Evolutionary conservation across 371 early-diverging fungal species (phyloP).

Genomic region (Mortierella sp.): DNA sequence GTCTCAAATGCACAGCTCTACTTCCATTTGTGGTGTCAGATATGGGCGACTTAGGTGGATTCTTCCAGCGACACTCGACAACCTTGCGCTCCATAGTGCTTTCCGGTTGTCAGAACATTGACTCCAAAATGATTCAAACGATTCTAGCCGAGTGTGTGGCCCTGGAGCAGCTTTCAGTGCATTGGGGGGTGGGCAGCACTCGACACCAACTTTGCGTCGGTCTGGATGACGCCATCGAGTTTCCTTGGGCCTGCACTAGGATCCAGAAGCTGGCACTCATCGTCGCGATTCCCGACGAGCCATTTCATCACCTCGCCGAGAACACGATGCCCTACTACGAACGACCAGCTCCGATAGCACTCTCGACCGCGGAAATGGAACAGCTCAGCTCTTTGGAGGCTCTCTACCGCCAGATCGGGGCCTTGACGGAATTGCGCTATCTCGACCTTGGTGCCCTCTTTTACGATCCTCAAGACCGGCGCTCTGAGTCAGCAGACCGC

Average conservation of each 20-base stretch:
- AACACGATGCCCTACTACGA: background rate
- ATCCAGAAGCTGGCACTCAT: background rate
- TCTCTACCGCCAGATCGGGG: background rate
- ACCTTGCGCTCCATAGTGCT: too few relatives aligned
- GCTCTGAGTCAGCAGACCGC: background rate
- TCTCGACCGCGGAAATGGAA: background rate
- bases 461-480: background rate
- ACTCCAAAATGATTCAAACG: too few relatives aligned
- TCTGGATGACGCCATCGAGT: background rate
- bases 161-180: background rate
- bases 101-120: too few relatives aligned
- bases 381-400: background rate
- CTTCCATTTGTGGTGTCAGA: too few relatives aligned
- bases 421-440: background rate
- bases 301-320: background rate
- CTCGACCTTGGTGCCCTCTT: background rate
- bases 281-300: background rate
- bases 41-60: too few relatives aligned
- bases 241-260: background rate
- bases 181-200: accelerated
- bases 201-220: background rate
- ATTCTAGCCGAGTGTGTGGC: too few relatives aligned
- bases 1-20: too few relatives aligned
- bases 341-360: background rate
- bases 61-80: too few relatives aligned